Evolutionary conservation across 208 protist genomes (phyloP).

Genomic region (Crithidia thermophila): DNA sequence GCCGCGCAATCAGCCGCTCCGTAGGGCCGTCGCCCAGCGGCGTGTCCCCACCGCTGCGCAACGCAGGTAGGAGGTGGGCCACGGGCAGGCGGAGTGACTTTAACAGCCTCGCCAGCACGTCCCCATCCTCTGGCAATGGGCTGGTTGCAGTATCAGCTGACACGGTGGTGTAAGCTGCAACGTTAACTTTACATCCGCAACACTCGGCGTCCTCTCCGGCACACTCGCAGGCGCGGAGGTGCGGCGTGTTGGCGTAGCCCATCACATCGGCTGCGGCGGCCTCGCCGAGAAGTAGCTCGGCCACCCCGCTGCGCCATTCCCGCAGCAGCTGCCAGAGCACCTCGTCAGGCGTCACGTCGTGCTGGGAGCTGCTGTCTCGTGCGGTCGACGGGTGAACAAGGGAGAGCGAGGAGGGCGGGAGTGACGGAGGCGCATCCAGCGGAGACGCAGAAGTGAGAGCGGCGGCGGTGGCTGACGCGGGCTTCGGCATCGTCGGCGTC

Average conservation of each 20-base stretch:
- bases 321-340: constrained; percentile 17
- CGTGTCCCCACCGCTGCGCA: not conserved
- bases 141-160: too few relatives aligned
- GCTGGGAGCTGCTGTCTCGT: not conserved
- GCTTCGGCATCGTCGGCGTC: not conserved
- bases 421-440: too few relatives aligned
- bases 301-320: constrained; percentile 21
- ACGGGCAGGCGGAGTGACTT: not conserved
- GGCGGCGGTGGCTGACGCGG: not conserved
- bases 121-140: too few relatives aligned
- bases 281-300: constrained; percentile 28
- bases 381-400: too few relatives aligned
- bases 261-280: constrained; percentile 21
- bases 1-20: not conserved
- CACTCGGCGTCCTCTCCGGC: not conserved
- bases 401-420: too few relatives aligned
- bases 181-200: too few relatives aligned
- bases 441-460: not conserved
- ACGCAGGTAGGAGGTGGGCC: too few relatives aligned
- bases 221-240: constrained; percentile 1
- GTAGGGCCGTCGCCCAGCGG: not conserved
- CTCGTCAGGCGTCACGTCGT: not conserved
- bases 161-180: too few relatives aligned
- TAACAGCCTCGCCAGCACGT: too few relatives aligned
- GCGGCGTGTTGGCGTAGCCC: constrained; percentile 12